Evolutionary conservation across 352 stramenopile species (phyloP), one percentile per base, ranked within the genome.

Genomic region (Globisporangium canariense): DNA sequence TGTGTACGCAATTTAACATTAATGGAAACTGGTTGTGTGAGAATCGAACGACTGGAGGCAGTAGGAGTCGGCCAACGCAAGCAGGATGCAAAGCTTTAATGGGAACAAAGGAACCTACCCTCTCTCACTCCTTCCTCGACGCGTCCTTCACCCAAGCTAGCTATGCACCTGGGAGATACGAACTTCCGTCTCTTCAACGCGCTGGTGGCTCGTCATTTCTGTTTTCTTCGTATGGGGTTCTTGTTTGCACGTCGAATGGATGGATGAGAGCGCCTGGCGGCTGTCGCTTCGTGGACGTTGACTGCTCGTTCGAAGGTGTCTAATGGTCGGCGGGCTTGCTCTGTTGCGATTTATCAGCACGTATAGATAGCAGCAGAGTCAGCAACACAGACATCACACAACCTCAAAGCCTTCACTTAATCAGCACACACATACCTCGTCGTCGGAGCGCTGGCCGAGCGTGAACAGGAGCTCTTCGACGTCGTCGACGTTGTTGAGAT

Each of bases 401-500:
- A 20, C 25, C 8, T 25, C 16, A 32, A 14, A 30, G 36, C 5
- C 55, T 30, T 6, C 40, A 51, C 55, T 34, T 50, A 13, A 45
- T 45, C 38, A 45, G 9, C 3, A 14, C 38, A 45, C 14, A 28
- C 25, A 28, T 28, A 69, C 64, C 58, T 69, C 58, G 18, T 64
- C 58, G 18, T 65, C 41, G 30, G 68, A 75, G 25, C 65, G 62
- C 51, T 81, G 62, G 36, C 78, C 74, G 30, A 95, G 70, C 38
- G 83, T 74, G 61, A 88, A 67, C 53, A 97, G 71, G 28, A 97
- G 69, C 57, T 88, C 71, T 65, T 96, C 83, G 10, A 97, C 89
- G 34, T 97, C 89, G 46, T 85, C 78, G 34, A 93, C 87, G 58
- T 95, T 91, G 77, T 97, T 93, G 43, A 97, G 73, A 68, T 96